Evolutionary conservation across 1,139 yeast genomes (phyloP).

Genomic region (Yamadazyma spencermartinsiae): DNA sequence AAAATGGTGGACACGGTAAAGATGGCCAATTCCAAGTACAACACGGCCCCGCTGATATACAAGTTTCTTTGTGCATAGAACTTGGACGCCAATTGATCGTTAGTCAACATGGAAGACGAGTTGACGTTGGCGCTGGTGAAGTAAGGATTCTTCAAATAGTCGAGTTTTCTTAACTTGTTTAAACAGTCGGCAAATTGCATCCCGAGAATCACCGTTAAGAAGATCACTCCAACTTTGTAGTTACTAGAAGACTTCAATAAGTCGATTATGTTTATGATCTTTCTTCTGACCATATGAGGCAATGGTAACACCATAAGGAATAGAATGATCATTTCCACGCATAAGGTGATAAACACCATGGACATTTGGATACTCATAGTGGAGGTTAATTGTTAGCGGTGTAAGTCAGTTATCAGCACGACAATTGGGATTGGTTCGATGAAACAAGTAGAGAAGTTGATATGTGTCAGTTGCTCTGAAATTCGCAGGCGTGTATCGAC

Average conservation of each 20-base stretch:
- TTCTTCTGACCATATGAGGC: slow-evolving; percentile 54
- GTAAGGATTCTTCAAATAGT: slow-evolving; percentile 26
- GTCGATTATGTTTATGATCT: slow-evolving; percentile 41
- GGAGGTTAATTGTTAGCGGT: no score
- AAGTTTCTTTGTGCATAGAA: slow-evolving; percentile 72
- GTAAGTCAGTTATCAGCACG: no score
- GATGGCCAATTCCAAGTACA: slow-evolving; percentile 60
- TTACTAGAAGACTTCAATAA: slow-evolving; percentile 41
- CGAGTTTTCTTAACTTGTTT: slow-evolving; percentile 42
- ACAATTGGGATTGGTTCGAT: no score
- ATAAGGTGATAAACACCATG: slow-evolving; percentile 44
- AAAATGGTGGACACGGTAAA: slow-evolving; percentile 57
- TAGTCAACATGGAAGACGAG: slow-evolving; percentile 22
- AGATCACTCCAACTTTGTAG: slow-evolving; percentile 49
- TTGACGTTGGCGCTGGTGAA: slow-evolving; percentile 16
- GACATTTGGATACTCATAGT: slow-evolving; percentile 50
- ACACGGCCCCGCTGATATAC: slow-evolving; percentile 69
- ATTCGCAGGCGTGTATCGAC: no score
- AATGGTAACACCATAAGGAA: slow-evolving; percentile 60
- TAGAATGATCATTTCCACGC: slow-evolving; percentile 55
- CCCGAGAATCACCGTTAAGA: slow-evolving; percentile 46
- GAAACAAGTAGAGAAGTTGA: no score
- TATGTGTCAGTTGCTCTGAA: no score
- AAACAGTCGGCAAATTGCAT: slow-evolving; percentile 63
- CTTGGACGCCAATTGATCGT: slow-evolving; percentile 51